Base-by-base conservation (phyloP, 768 basidiomycete genomes). In the Suillus hirtellus region DNA sequence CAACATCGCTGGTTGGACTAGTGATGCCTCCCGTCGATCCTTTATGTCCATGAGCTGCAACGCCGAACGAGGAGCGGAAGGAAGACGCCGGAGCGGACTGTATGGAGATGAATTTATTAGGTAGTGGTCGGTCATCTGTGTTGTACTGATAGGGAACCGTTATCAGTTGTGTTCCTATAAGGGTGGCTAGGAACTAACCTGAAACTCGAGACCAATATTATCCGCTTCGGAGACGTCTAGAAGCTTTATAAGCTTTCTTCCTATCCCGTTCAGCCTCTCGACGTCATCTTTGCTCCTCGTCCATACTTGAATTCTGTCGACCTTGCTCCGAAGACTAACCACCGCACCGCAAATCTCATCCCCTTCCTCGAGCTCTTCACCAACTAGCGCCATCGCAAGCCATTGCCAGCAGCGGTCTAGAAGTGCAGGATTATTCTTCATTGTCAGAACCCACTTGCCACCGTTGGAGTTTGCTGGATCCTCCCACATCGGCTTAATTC, bases 401-500 rank as follows among this genome's bases (percentile, higher is more conserved):
- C 93, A 95, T 54, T 82, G 83, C 95, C 95, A 97, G 74, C 89
- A 93, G 43, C 90, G 82, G 79, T 97, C 95, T 58, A 96, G 79
- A 68, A 95, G 73, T 54, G 77, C 75, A 3, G 92, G 87, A 67
- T 89, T 91, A 69, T 89, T 89, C 80, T 90, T 90, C 89, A 96
- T 93, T 70, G 93, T 93, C 63, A 98, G 76, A 21, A 95, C 93
- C 95, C 95, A 97, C 78, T 95, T 96, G 42, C 95, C 95, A 21
- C 95, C 95, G 60, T 89, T 84, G 31, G 92, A 90, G 71, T 97
- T 97, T 60, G 93, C 92, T 37, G 86, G 85, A 73, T 96, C 95
- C 78, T 96, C 95, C 95, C 95, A 97, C 95, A 97, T 96, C 15
- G 93, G 93, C 72, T 94, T 93, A 80, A 95, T 95, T 19, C 92